Base-by-base conservation (phyloP, 768 basidiomycete genomes). In the Calocybe indica region DNA sequence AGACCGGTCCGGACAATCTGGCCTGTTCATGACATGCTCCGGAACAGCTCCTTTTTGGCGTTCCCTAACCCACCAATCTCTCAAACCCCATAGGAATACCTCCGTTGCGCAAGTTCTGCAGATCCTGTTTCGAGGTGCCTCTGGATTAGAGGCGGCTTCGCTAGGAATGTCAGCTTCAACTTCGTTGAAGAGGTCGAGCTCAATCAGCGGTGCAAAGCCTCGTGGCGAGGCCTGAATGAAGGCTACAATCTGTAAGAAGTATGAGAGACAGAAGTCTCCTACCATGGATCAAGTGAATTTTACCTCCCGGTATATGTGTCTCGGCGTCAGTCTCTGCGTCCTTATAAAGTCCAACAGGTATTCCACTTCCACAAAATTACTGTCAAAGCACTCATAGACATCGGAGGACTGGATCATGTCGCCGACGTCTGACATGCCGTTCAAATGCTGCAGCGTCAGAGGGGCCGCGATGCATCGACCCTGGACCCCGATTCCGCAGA, bases 11-110 rank as follows among this genome's bases (percentile, higher is more conserved):
- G 73, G 73, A 53, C 88, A 92, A 56, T 91, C 83, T 31, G 76
- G 78, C 35, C 86, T 72, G n/a, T 63, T 73, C 55, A 73, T 60
- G n/a, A 87, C 61, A 38, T 58, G 60, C 40, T 73, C 73, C 37
- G 82, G 81, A 45, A 85, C 61, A 52, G 78, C 74, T 11, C 83
- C 88, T 56, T 82, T 85, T 64, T 71, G 74, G 29, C 88, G 77
- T 63, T 91, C 88, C 43, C 83, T 70, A 32, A 90, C 66, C 88
- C 89, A 91, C 88, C 88, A 92, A 35, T 83, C 86, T 51, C 74
- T 79, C 38, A 91, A 58, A 8, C 88, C 88, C 71, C 80, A 87
- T 2, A 90, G 67, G 12, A 91, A 69, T 2, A 89, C 75, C 60
- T 90, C 87, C 0, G 80, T 72, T 1, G 89, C 85, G 58, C 88